Percentiles rank a stretch among this genome's conserved stretches.
Evolutionary conservation across 768 basidiomycete species (phyloP).

Genomic region (Termitomyces sp.): DNA sequence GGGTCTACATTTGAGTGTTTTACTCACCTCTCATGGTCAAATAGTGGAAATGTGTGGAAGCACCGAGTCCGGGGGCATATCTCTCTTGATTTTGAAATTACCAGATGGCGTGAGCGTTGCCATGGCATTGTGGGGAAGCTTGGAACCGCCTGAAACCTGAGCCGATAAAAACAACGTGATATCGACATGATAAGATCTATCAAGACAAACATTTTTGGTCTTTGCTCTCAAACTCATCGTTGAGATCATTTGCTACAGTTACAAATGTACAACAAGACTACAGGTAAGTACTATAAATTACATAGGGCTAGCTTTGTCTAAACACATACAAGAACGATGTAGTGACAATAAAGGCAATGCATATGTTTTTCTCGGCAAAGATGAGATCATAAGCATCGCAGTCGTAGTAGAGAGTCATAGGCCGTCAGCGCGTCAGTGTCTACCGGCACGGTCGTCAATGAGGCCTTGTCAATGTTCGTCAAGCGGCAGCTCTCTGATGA

Average conservation of each 20-base stretch:
- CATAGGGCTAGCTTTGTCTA: background rate
- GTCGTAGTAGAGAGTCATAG: background rate
- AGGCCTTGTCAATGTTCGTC: background rate
- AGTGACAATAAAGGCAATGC: too few relatives aligned
- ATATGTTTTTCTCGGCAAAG: background rate
- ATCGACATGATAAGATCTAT: too few relatives aligned
- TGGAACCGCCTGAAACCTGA: background rate
- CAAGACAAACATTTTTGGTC: too few relatives aligned
- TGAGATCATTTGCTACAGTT: background rate
- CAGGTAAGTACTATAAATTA: background rate
- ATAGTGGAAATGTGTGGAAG: background rate
- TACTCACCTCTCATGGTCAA: slow-evolving; percentile 8
- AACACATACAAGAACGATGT: too few relatives aligned
- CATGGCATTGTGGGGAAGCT: slow-evolving; percentile 2
- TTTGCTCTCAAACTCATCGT: too few relatives aligned
- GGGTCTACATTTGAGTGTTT: too few relatives aligned
- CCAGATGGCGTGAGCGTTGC: slow-evolving; percentile 2
- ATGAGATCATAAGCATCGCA: background rate
- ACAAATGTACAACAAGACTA: background rate
- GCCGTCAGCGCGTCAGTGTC: background rate
- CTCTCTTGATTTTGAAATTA: slow-evolving; percentile 1
- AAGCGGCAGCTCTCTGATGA: background rate
- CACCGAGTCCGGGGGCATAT: background rate
- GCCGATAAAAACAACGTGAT: background rate
- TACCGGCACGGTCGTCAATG: background rate